A percentile compares a stretch with the other conserved stretches of the same genome.
phyloP scores from a whole-genome alignment of 2,329 filamentous ascomycete genomes.

The Colletotrichum chrysophilum region DNA sequence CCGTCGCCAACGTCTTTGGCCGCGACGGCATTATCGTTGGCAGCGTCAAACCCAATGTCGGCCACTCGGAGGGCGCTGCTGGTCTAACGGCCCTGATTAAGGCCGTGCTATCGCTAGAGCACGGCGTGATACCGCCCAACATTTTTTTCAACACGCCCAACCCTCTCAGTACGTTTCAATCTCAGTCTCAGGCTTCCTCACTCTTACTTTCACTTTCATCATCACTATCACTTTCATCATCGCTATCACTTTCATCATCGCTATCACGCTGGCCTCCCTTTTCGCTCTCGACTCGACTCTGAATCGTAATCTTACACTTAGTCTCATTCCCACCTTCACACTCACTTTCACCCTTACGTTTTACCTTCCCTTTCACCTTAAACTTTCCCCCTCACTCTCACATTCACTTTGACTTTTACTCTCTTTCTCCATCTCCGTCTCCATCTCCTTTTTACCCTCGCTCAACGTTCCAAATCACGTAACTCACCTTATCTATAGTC shows the following conservation, averaged over 20 bases:
- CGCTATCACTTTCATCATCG: background rate
- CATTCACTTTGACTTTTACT: too few relatives aligned
- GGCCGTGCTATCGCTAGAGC: conserved; percentile 41
- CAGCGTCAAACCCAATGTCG: conserved; percentile 40
- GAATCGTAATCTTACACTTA: background rate
- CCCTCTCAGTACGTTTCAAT: conserved; percentile 18
- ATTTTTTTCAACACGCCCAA: conserved; percentile 38
- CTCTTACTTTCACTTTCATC: background rate
- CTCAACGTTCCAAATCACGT: background rate
- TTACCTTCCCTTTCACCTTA: background rate
- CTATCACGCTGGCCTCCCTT: background rate
- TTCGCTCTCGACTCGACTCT: background rate
- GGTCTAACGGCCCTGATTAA: conserved; percentile 50
- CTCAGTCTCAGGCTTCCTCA: background rate
- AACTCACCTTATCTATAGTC: background rate
- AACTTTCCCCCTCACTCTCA: too few relatives aligned
- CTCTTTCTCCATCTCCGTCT: background rate
- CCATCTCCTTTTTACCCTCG: background rate
- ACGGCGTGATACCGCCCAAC: conserved; percentile 42
- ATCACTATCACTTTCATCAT: background rate
- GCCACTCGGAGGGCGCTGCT: conserved; percentile 48
- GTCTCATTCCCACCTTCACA: background rate
- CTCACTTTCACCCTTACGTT: background rate
- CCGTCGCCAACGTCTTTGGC: conserved; percentile 33
- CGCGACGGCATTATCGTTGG: conserved; percentile 28